Percentiles rank a stretch among this genome's conserved stretches.
These are phyloP conservation scores for Rhododendron mucronatum DNA, from an alignment of 148 eudicot genomes.

Conservation along the genomic window DNA sequence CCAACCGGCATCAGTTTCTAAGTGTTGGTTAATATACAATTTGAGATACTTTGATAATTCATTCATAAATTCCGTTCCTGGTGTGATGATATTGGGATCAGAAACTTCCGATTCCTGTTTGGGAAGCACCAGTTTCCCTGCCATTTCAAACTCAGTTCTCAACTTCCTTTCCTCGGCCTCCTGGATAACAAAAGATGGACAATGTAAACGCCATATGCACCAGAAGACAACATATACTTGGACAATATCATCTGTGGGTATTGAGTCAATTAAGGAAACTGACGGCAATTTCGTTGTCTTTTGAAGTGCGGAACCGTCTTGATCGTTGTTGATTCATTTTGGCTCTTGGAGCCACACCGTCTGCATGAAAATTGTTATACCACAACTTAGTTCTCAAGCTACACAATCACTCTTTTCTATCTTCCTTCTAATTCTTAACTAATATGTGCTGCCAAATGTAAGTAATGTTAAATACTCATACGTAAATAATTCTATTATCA, in stretches of 20 bases:
- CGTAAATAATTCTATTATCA: no score
- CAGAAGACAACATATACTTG: neutral
- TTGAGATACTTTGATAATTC: conserved; percentile 28
- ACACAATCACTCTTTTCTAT: neutral
- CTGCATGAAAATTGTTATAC: neutral
- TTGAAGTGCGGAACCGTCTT: conserved; percentile 7
- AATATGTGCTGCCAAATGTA: no score
- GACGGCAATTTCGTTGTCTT: conserved; percentile 24
- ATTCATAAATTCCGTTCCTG: conserved; percentile 26
- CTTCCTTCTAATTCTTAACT: neutral
- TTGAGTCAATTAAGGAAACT: neutral
- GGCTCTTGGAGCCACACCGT: conserved; percentile 22
- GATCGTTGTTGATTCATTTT: conserved; percentile 22
- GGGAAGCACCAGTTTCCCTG: conserved; percentile 35
- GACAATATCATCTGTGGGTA: no score
- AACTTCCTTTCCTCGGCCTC: conserved; percentile 36
- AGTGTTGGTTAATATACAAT: conserved; percentile 21
- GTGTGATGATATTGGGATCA: no score
- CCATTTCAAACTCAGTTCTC: conserved; percentile 19
- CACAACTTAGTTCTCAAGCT: neutral
- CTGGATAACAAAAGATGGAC: conserved; percentile 10
- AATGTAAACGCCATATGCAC: neutral
- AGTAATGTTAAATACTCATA: no score
- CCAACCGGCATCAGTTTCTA: conserved; percentile 31
- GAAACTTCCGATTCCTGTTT: conserved; percentile 26